Conservation (phyloP, 768 basidiomycete species). For the Kwoniella europaea region DNA sequence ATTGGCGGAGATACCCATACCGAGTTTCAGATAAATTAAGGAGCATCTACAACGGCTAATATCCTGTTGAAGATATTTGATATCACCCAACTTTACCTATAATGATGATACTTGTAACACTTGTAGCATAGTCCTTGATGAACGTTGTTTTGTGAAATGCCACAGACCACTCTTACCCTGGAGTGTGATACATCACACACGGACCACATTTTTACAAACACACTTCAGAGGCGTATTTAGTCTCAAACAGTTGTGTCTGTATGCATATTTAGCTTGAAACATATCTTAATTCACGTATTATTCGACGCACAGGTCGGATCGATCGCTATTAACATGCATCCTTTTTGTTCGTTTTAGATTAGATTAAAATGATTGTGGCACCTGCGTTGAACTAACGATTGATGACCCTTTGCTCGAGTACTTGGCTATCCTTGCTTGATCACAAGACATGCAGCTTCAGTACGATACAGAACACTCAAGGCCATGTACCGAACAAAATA, state of each 20-base stretch:
- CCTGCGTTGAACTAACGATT: slow-evolving; percentile 5
- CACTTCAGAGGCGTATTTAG: slow-evolving; percentile 2
- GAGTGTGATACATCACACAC: neutral
- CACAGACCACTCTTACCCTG: no score
- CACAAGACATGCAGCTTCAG: neutral
- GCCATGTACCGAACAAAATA: neutral
- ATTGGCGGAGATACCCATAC: slow-evolving; percentile 17
- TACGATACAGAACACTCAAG: neutral
- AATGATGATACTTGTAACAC: no score
- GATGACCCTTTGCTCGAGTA: neutral
- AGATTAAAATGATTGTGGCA: slow-evolving; percentile 5
- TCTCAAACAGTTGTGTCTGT: neutral
- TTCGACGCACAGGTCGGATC: slow-evolving; percentile 4
- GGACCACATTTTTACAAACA: neutral
- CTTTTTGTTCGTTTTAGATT: neutral
- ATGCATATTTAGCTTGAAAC: slow-evolving; percentile 11
- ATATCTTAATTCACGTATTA: neutral
- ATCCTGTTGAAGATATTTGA: no score
- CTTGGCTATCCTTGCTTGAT: neutral
- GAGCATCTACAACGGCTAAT: neutral
- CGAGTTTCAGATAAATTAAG: slow-evolving; percentile 4
- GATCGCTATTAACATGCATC: neutral
- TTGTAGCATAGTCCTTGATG: no score
- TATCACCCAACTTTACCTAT: no score
- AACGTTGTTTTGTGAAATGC: no score